Conservation (phyloP, 148 eudicot genomes). For the Vaccinium vitisidaea region DNA sequence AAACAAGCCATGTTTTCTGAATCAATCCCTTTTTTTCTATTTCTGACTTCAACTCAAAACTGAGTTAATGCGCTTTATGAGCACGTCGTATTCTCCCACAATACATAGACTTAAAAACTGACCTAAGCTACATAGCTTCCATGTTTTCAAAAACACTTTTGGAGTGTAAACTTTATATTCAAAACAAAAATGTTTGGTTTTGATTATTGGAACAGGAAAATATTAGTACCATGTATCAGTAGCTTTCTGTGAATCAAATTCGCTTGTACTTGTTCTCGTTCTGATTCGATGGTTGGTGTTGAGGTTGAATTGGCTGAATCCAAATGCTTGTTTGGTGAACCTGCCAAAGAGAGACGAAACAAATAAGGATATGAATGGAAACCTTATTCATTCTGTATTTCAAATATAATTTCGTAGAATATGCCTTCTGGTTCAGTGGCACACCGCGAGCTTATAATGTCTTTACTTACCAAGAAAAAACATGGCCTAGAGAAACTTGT, state of each 20-base stretch:
- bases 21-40: no score
- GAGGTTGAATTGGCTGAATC: background rate
- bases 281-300: background rate
- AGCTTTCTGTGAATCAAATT: constrained; percentile 13
- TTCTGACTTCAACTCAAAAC: no score
- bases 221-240: constrained; percentile 8
- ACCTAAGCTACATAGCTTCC: background rate
- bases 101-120: no score
- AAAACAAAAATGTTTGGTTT: background rate
- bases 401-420: background rate
- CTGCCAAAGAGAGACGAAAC: no score
- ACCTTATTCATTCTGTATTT: no score
- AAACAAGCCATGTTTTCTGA: background rate
- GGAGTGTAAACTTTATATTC: no score
- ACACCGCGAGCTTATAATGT: no score
- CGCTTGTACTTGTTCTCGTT: constrained; percentile 8
- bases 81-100: no score
- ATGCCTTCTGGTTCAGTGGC: background rate
- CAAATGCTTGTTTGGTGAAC: no score
- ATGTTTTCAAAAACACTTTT: background rate
- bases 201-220: background rate
- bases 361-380: background rate
- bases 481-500: background rate
- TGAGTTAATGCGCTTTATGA: no score
- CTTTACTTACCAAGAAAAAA: no score